phyloP scores from a whole-genome alignment of 1,284 basidiomycete species.

The Trichosporon faecale region DNA sequence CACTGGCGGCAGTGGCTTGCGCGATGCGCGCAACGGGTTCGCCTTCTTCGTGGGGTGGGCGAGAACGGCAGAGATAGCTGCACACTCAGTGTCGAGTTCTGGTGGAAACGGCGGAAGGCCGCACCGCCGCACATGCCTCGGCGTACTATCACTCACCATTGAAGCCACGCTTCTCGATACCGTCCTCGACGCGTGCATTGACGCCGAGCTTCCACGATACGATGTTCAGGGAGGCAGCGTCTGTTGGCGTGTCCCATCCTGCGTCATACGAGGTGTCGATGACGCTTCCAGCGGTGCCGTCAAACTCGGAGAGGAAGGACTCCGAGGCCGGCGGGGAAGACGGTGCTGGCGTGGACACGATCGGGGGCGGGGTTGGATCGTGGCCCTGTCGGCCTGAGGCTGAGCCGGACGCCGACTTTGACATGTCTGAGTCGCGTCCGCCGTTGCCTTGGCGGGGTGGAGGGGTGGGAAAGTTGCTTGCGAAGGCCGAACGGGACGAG shows the following conservation, averaged over 20 bases:
- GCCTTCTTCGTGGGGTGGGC: slow-evolving; percentile 80
- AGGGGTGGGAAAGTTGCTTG: not conserved
- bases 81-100: not conserved
- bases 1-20: slow-evolving; percentile 63
- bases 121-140: not conserved
- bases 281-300: slow-evolving; percentile 44
- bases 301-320: slow-evolving; percentile 47
- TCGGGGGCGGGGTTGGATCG: slow-evolving; percentile 18
- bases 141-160: slow-evolving; percentile 32
- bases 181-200: slow-evolving; percentile 34
- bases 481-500: not conserved
- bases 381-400: slow-evolving; percentile 3
- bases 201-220: slow-evolving; percentile 43
- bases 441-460: slow-evolving; percentile 5
- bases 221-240: slow-evolving; percentile 39
- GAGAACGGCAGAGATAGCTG: slow-evolving; percentile 70
- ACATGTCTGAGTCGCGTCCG: slow-evolving; percentile 27
- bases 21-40: slow-evolving; percentile 79
- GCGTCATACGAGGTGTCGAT: slow-evolving; percentile 39
- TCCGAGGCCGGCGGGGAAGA: slow-evolving; percentile 47
- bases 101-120: too few relatives aligned
- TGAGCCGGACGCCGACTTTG: slow-evolving; percentile 25
- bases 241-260: slow-evolving; percentile 36
- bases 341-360: slow-evolving; percentile 29
- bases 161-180: slow-evolving; percentile 47